Base-by-base conservation (phyloP, 2,329 filamentous ascomycete genomes). In the Pyrenophora graminea region DNA sequence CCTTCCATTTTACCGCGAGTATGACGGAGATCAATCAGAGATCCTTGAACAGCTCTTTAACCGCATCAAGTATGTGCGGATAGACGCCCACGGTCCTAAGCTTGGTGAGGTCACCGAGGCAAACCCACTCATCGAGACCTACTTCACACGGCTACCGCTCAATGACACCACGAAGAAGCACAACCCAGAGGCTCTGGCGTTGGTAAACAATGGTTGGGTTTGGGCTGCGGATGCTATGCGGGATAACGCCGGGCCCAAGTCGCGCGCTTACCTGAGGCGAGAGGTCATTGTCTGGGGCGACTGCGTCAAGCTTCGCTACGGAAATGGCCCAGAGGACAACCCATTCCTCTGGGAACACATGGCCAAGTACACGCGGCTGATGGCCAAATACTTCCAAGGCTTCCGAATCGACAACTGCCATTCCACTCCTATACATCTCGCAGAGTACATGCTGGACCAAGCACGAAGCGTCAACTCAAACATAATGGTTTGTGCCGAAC, bases 231-330 rank as follows among this genome's bases (percentile, higher is more conserved):
- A 97, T 75, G 93, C 94, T 1, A 83, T 97, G 74, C 82, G 90
- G 37, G 94, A 99, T 76, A 94, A 97, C 67, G 94, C 94, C 25
- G 95, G 95, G 0, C 88, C 91, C 0, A 80, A 89, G 39, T 96
- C 93, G 7, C 86, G 87, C 48, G 91, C 93, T n/a, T 99, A 99
- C 68, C 82, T 99, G n/a, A 85, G 91, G 45, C 85, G 94, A 61
- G 91, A 99, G 73, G 91, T 99, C 54, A 97, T 99, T 61, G 89
- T 97, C 25, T 99, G 94, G 94, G 92, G 93, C 12, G 94, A 99
- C 70, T 99, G 95, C 70, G 94, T 97, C 56, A 99, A 99, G 78
- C 82, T 99, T 45, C 87, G 94, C 15, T 99, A 97, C 68, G 94
- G 94, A 30, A 81, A 79, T 21, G 81, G 85, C 0, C 89, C 88